Conservation (phyloP, 2,329 filamentous ascomycete genomes). For the Gyromitra esculenta region DNA sequence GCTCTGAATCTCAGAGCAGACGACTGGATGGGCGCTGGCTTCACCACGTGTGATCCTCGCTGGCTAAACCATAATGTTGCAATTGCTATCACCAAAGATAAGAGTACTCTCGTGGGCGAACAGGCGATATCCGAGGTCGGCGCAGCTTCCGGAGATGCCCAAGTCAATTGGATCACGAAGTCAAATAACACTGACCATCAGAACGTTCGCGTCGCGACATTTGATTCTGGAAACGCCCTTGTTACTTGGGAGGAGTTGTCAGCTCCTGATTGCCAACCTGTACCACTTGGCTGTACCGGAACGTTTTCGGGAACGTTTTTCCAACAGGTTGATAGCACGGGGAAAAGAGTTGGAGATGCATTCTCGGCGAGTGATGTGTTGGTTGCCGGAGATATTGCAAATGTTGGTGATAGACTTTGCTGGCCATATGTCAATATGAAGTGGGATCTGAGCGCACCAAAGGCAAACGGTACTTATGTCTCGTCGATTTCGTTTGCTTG, state of each 20-base stretch:
- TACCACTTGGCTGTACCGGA: slow-evolving; percentile 71
- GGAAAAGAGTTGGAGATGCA: slow-evolving; percentile 66
- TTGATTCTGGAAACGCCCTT: slow-evolving; percentile 66
- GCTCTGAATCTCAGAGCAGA: slow-evolving; percentile 67
- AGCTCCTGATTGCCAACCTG: slow-evolving; percentile 66
- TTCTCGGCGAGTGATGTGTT: slow-evolving; percentile 67
- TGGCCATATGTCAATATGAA: slow-evolving; percentile 70
- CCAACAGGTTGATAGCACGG: slow-evolving; percentile 67
- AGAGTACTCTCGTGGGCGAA: slow-evolving; percentile 67
- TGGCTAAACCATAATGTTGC: slow-evolving; percentile 68
- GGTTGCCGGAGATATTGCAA: slow-evolving; percentile 72
- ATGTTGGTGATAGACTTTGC: slow-evolving; percentile 69
- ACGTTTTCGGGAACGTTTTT: slow-evolving; percentile 69
- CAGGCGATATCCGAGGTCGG: slow-evolving; percentile 68
- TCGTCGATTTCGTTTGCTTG: slow-evolving; percentile 68
- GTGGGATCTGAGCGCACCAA: slow-evolving; percentile 63
- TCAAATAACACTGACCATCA: slow-evolving; percentile 66
- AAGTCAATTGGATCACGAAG: slow-evolving; percentile 70
- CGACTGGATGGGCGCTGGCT: slow-evolving; percentile 69
- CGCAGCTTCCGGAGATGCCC: slow-evolving; percentile 66
- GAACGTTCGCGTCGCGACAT: slow-evolving; percentile 69
- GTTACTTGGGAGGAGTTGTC: slow-evolving; percentile 72
- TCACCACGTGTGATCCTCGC: slow-evolving; percentile 63
- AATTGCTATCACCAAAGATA: slow-evolving; percentile 68
- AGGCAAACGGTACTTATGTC: slow-evolving; percentile 57